phyloP scores from a whole-genome alignment of 169 alveolate species.

The Perkinsus olseni region DNA sequence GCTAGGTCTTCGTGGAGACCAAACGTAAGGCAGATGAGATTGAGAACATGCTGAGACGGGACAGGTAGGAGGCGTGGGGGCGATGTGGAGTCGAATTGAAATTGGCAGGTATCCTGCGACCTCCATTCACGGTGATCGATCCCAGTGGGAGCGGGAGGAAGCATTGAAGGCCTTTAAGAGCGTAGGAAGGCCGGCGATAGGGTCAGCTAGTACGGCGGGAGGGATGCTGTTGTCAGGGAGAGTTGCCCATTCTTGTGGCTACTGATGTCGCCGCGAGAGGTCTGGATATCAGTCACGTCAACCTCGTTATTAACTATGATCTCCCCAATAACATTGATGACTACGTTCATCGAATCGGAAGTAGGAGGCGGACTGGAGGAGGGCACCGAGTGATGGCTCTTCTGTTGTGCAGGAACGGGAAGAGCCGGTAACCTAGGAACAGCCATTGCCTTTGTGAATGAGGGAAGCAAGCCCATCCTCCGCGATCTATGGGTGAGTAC shows the following conservation, averaged over 20 bases:
- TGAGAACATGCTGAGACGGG: slow-evolving; percentile 33
- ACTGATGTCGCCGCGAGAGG: slow-evolving; percentile 99
- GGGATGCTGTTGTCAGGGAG: slow-evolving; percentile 57
- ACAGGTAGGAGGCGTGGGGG: not conserved
- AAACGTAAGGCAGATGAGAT: slow-evolving; percentile 75
- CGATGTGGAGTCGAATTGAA: slow-evolving; percentile 37
- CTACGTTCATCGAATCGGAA: slow-evolving; percentile 85
- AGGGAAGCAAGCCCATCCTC: slow-evolving; percentile 67
- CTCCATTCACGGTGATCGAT: slow-evolving; percentile 88
- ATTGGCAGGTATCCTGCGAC: slow-evolving; percentile 67
- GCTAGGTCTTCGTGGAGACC: slow-evolving; percentile 66
- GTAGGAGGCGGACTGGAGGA: slow-evolving; percentile 64
- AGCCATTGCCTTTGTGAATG: slow-evolving; percentile 88
- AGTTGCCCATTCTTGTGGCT: slow-evolving; percentile 87
- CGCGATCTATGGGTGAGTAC: slow-evolving; percentile 45
- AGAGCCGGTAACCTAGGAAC: slow-evolving; percentile 96
- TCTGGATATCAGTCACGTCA: slow-evolving; percentile 88
- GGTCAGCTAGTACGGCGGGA: not conserved
- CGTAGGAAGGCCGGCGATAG: not conserved
- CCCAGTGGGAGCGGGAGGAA: slow-evolving; percentile 84
- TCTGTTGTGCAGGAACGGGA: slow-evolving; percentile 68
- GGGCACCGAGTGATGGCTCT: slow-evolving; percentile 11
- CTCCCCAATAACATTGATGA: slow-evolving; percentile 87
- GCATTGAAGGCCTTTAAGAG: slow-evolving; percentile 56
- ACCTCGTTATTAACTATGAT: slow-evolving; percentile 88